These are phyloP conservation scores for Apiospora arundinis DNA, from an alignment of 2,329 filamentous ascomycete genomes.

Conservation along the genomic window DNA sequence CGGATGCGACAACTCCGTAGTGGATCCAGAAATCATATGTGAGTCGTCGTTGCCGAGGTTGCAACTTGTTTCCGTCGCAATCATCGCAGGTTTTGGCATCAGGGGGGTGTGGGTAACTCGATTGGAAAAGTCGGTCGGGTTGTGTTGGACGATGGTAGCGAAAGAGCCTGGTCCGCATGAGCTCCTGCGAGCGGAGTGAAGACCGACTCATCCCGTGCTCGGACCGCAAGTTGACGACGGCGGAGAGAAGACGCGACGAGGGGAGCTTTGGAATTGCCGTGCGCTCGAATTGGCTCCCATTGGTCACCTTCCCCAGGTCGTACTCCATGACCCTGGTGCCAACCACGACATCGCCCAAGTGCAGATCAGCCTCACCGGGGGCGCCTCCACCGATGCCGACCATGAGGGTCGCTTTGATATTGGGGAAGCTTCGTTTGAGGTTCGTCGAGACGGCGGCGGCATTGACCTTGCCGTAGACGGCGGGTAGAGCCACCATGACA, in stretches of 20 bases:
- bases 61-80: background rate
- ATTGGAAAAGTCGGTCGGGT: background rate
- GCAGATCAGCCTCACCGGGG: slow-evolving; percentile 33
- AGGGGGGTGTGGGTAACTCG: background rate
- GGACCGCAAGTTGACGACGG: background rate
- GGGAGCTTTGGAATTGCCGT: background rate
- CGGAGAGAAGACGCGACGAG: background rate
- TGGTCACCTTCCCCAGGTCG: background rate
- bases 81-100: background rate
- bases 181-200: background rate
- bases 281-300: background rate
- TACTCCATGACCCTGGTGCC: slow-evolving; percentile 5
- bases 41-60: background rate
- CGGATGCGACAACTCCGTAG: slow-evolving; percentile 29
- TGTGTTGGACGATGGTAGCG: background rate
- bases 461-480: slow-evolving; percentile 33
- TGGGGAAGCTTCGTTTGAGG: slow-evolving; percentile 34
- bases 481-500: slow-evolving; percentile 31
- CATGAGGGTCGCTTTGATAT: slow-evolving; percentile 34
- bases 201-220: background rate
- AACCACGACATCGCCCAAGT: background rate
- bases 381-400: slow-evolving; percentile 27
- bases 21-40: slow-evolving; percentile 23
- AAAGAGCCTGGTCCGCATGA: background rate
- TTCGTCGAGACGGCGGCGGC: slow-evolving; percentile 35